Percentiles rank a stretch among this genome's conserved stretches.
These are phyloP conservation scores for Penicillium chermesinum DNA, from an alignment of 495 filamentous ascomycete genomes.

Conservation along the genomic window DNA sequence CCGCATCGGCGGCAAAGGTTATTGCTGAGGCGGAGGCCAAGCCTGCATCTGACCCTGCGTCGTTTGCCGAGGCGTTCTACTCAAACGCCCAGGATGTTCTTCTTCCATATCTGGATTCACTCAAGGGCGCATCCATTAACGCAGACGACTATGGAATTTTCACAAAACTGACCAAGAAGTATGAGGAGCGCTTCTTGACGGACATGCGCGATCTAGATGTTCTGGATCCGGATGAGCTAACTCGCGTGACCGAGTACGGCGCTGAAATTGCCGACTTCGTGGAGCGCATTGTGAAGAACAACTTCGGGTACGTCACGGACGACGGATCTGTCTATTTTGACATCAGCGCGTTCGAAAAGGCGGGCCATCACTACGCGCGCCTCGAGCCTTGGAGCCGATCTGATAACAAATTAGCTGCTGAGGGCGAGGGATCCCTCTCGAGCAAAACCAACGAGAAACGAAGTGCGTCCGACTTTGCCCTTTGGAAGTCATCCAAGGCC, in stretches of 20 bases:
- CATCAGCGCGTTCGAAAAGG: conserved; percentile 77
- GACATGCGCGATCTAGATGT: conserved; percentile 88
- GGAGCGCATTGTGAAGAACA: conserved; percentile 72
- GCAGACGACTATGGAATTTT: conserved; percentile 72
- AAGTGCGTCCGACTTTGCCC: conserved; percentile 75
- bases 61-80: conserved; percentile 53
- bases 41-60: conserved; percentile 12
- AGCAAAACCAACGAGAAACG: conserved; percentile 65
- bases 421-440: conserved; percentile 82
- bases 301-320: conserved; percentile 73
- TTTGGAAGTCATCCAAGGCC: conserved; percentile 90
- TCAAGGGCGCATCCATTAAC: conserved; percentile 70
- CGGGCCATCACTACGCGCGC: conserved; percentile 77
- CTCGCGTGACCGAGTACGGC: conserved; percentile 85
- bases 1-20: conserved; percentile 54
- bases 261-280: conserved; percentile 77
- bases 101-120: conserved; percentile 75
- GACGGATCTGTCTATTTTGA: conserved; percentile 95
- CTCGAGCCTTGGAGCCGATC: conserved; percentile 83
- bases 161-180: conserved; percentile 72
- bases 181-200: conserved; percentile 74
- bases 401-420: conserved; percentile 74
- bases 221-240: conserved; percentile 72
- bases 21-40: conserved; percentile 41
- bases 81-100: conserved; percentile 60